Conservation (phyloP, 2,329 filamentous ascomycete genomes). For the Monilinia polystroma region DNA sequence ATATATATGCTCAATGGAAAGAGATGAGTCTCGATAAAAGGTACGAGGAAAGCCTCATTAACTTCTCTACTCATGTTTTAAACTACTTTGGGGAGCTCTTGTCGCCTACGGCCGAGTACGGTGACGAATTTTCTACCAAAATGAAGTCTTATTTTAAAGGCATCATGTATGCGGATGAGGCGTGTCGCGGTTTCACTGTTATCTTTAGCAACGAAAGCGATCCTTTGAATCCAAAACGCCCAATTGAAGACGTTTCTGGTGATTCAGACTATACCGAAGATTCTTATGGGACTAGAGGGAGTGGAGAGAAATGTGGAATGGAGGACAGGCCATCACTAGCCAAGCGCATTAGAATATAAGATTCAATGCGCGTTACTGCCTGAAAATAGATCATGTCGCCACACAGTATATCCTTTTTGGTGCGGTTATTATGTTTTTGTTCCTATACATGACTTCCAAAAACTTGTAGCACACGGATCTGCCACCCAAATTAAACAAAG, state of each 20-base stretch:
- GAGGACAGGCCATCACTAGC: background rate
- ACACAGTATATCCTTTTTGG: background rate
- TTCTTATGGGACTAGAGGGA: background rate
- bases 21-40: constrained; percentile 21
- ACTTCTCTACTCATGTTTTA: constrained; percentile 21
- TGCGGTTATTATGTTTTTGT: background rate
- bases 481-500: background rate
- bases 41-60: constrained; percentile 22
- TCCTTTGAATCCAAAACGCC: background rate
- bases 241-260: constrained; percentile 6
- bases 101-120: background rate
- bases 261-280: constrained; percentile 14
- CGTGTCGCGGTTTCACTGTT: constrained; percentile 5
- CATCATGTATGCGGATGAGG: background rate
- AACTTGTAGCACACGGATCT: background rate
- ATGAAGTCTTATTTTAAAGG: background rate
- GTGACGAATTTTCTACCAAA: no score
- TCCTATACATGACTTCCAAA: background rate
- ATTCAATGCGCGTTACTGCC: background rate
- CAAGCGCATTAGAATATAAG: background rate
- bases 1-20: constrained; percentile 26
- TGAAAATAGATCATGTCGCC: background rate
- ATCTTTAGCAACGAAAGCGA: background rate
- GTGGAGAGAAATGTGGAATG: background rate
- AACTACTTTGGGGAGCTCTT: constrained; percentile 4